These are phyloP conservation scores for Lablab purpureus DNA, from an alignment of 306 rosid species.

Conservation along the genomic window DNA sequence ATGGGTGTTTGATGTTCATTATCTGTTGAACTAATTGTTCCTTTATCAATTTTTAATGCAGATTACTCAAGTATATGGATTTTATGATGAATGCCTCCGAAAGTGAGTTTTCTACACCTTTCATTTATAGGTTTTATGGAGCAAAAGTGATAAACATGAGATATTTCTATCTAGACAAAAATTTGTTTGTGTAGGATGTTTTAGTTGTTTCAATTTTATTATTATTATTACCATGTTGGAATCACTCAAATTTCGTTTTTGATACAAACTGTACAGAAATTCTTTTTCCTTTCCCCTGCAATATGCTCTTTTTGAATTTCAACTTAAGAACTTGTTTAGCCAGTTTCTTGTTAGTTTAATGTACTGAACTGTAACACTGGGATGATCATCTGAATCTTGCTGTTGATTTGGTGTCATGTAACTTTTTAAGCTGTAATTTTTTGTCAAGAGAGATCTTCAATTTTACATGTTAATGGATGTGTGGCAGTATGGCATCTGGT, in stretches of 20 bases:
- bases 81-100: conserved; percentile 93
- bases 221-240: background rate
- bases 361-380: conserved; percentile 7
- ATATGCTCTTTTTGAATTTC: conserved; percentile 4
- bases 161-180: conserved; percentile 26
- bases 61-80: conserved; percentile 97
- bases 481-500: background rate
- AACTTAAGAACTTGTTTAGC: conserved; percentile 3
- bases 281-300: conserved; percentile 4
- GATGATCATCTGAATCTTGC: conserved; percentile 19
- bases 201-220: conserved; percentile 10
- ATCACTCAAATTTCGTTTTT: background rate
- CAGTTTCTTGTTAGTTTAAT: conserved; percentile 22
- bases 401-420: conserved; percentile 22
- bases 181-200: conserved; percentile 24
- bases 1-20: conserved; percentile 1
- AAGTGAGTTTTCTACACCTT: conserved; percentile 75
- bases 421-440: conserved; percentile 23
- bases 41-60: conserved; percentile 47
- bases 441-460: background rate
- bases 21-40: conserved; percentile 48
- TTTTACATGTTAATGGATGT: conserved; percentile 16
- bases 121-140: conserved; percentile 38
- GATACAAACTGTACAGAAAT: conserved; percentile 16
- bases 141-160: conserved; percentile 9